Evolutionary conservation across 169 alveolate genomes (phyloP).

Genomic region (Eimeria maxima): DNA sequence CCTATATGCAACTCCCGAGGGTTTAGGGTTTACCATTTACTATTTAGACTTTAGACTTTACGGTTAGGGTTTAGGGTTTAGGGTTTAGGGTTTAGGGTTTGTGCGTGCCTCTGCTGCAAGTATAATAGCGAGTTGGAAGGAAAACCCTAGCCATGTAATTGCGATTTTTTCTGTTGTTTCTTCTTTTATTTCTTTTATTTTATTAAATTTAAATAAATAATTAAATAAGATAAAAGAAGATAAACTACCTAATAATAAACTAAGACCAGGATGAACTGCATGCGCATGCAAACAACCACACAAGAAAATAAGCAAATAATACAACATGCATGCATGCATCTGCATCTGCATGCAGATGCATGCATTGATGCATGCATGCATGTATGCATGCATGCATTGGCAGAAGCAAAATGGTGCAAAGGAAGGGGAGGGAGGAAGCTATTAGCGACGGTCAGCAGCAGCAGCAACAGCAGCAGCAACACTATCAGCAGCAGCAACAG

Average conservation of each 20-base stretch:
- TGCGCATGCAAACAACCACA: background rate
- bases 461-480: slow-evolving; percentile 9
- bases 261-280: slow-evolving; percentile 23
- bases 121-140: background rate
- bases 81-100: slow-evolving; percentile 15
- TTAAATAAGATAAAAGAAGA: background rate
- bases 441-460: background rate
- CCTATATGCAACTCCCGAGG: background rate
- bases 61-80: slow-evolving; percentile 23
- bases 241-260: background rate
- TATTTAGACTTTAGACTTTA: too few species aligned
- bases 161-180: background rate
- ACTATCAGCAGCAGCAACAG: background rate
- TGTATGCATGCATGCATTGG: background rate
- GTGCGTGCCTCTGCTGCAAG: slow-evolving; percentile 30
- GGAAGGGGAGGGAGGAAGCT: background rate
- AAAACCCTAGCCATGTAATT: background rate
- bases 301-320: background rate
- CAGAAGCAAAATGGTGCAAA: background rate
- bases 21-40: too few species aligned
- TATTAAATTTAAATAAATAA: background rate
- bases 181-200: background rate
- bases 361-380: background rate
- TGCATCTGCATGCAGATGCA: background rate
- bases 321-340: background rate